Conservation (phyloP, 768 basidiomycete species). For the Amanita muscaria region DNA sequence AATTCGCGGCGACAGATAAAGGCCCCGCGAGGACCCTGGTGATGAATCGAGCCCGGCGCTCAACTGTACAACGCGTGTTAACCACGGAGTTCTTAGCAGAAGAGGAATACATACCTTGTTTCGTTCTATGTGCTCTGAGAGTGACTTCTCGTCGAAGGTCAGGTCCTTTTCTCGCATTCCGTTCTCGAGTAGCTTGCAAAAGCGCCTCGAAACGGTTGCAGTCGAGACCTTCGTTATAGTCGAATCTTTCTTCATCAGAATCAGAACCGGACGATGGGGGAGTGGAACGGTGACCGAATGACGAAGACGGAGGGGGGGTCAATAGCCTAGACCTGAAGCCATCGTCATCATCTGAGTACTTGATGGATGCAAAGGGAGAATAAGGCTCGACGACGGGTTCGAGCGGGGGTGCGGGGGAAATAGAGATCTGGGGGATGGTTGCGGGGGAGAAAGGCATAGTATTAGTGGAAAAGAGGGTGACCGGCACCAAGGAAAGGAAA, state of each 20-base stretch:
- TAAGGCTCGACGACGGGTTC: slow-evolving; percentile 43
- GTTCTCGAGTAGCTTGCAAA: slow-evolving; percentile 52
- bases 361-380: slow-evolving; percentile 47
- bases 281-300: slow-evolving; percentile 29
- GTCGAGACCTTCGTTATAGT: slow-evolving; percentile 40
- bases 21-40: slow-evolving; percentile 65
- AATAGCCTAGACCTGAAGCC: slow-evolving; percentile 49
- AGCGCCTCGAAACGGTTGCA: slow-evolving; percentile 55
- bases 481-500: slow-evolving; percentile 40
- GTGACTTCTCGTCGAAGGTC: slow-evolving; percentile 72
- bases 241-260: slow-evolving; percentile 9
- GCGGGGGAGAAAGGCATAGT: slow-evolving; percentile 32
- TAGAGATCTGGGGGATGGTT: slow-evolving; percentile 56
- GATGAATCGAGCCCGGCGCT: slow-evolving; percentile 67
- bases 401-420: slow-evolving; percentile 60
- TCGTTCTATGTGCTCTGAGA: slow-evolving; percentile 61
- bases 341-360: slow-evolving; percentile 32
- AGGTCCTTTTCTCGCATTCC: slow-evolving; percentile 36
- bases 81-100: too few species aligned
- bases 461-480: slow-evolving; percentile 28
- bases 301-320: slow-evolving; percentile 44
- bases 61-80: too few species aligned
- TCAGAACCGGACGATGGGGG: slow-evolving; percentile 38
- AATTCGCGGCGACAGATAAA: slow-evolving; percentile 30
- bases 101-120: slow-evolving; percentile 53